These are phyloP conservation scores for Coniophora puteana DNA, from an alignment of 1,284 basidiomycete genomes.

Conservation along the genomic window DNA sequence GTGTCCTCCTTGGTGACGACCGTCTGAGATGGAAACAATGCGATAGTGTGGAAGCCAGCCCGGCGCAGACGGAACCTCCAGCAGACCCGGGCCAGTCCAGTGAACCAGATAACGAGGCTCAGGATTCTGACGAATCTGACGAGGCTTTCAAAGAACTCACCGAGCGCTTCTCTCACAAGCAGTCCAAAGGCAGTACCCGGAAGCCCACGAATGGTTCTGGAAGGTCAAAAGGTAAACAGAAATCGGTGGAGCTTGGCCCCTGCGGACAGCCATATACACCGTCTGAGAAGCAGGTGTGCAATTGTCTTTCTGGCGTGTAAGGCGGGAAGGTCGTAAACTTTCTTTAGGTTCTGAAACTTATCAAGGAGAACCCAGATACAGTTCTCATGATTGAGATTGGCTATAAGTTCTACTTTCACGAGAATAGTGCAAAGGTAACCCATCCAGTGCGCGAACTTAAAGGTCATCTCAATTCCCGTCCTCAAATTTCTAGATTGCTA, in stretches of 20 bases:
- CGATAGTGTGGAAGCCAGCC: too few species aligned
- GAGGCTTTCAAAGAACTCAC: slow-evolving; percentile 45
- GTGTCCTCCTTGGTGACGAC: slow-evolving; percentile 48
- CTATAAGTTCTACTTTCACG: slow-evolving; percentile 88
- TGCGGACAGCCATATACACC: slow-evolving; percentile 80
- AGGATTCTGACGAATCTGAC: slow-evolving; percentile 40
- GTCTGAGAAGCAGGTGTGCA: slow-evolving; percentile 76
- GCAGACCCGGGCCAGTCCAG: slow-evolving; percentile 12
- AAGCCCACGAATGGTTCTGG: too few species aligned
- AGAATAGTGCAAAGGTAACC: slow-evolving; percentile 80
- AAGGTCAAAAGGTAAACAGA: slow-evolving; percentile 29
- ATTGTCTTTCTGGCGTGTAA: slow-evolving; percentile 1
- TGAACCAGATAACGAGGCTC: slow-evolving; percentile 22
- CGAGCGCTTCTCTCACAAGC: slow-evolving; percentile 43
- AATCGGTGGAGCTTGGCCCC: slow-evolving; percentile 57
- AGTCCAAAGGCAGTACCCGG: slow-evolving; percentile 24
- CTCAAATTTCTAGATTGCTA: slow-evolving; percentile 53
- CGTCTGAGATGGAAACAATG: too few species aligned
- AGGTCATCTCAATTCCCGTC: slow-evolving; percentile 11
- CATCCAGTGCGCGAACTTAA: slow-evolving; percentile 13
- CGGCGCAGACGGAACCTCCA: slow-evolving; percentile 13
- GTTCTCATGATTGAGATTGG: slow-evolving; percentile 86
- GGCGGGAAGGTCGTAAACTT: background rate
- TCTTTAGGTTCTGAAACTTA: slow-evolving; percentile 46
- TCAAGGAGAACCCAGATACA: slow-evolving; percentile 70